phyloP scores from a whole-genome alignment of 805 yeast genomes.

The Schwanniomyces vanrijiae region DNA sequence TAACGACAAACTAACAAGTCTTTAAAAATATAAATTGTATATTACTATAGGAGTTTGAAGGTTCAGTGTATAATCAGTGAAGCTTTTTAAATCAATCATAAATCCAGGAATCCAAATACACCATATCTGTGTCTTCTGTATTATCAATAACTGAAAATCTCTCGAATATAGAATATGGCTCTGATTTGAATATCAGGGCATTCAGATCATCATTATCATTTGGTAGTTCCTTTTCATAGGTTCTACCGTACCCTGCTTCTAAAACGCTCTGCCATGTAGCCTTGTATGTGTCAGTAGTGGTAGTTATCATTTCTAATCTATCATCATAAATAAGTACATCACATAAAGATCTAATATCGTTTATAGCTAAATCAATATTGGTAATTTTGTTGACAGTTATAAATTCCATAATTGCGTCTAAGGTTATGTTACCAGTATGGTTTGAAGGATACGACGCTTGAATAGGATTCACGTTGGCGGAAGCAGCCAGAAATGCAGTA shows the following conservation, averaged over 20 bases:
- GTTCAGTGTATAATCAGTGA: not conserved
- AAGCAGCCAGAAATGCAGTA: conserved; percentile 54
- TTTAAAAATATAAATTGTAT: not conserved
- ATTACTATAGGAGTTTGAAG: not conserved
- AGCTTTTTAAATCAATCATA: conserved; percentile 15
- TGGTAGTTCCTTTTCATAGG: conserved; percentile 20
- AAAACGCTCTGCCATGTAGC: conserved; percentile 84
- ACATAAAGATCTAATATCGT: conserved; percentile 79
- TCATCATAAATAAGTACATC: conserved; percentile 89
- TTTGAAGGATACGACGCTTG: conserved; percentile 57
- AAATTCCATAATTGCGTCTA: conserved; percentile 74
- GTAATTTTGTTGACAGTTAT: conserved; percentile 73
- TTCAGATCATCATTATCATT: conserved; percentile 8
- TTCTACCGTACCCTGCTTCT: conserved; percentile 59
- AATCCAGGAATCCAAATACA: conserved; percentile 36
- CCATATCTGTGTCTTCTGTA: conserved; percentile 26
- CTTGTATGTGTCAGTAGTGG: conserved; percentile 61
- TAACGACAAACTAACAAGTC: not conserved
- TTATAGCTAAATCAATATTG: conserved; percentile 70
- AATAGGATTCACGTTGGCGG: conserved; percentile 31
- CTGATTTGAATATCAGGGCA: conserved; percentile 10
- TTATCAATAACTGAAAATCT: conserved; percentile 29
- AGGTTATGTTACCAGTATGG: conserved; percentile 63
- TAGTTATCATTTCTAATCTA: conserved; percentile 62
- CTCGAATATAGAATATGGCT: conserved; percentile 29